These are phyloP conservation scores for Trichoderma guizhouense DNA, from an alignment of 2,329 filamentous ascomycete genomes.

Conservation along the genomic window DNA sequence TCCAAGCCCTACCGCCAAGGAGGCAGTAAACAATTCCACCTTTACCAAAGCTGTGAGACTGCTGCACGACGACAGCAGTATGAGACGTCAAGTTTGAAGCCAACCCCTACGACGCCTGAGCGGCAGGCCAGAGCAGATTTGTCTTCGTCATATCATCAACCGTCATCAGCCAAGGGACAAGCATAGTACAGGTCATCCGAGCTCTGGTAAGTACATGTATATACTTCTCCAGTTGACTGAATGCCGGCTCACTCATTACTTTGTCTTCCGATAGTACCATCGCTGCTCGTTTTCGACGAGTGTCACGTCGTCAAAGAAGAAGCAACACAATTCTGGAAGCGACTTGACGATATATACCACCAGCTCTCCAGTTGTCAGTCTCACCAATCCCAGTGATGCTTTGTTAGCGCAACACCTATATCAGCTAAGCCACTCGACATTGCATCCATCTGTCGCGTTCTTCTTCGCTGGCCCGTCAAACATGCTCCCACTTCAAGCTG, in stretches of 20 bases:
- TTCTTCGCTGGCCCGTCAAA: background rate
- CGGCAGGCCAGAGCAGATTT: no score
- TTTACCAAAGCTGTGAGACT: no score
- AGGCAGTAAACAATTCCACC: no score
- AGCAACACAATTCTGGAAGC: background rate
- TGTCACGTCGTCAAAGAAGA: background rate
- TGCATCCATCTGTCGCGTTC: background rate
- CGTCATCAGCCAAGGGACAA: background rate
- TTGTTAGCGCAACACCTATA: background rate
- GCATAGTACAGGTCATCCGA: background rate
- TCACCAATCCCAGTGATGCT: background rate
- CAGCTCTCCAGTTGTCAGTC: background rate
- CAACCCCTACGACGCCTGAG: no score
- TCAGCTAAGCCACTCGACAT: background rate
- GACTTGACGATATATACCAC: background rate
- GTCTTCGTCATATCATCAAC: background rate
- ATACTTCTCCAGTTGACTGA: no score
- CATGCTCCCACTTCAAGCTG: background rate
- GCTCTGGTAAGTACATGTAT: no score
- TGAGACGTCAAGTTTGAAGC: no score
- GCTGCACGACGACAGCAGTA: no score
- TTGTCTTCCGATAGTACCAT: background rate
- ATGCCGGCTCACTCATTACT: no score
- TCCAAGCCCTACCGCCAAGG: no score
- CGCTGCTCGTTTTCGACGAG: background rate